These are phyloP conservation scores for Tagetes patula DNA, from an alignment of 129 eudicot species.

Conservation along the genomic window DNA sequence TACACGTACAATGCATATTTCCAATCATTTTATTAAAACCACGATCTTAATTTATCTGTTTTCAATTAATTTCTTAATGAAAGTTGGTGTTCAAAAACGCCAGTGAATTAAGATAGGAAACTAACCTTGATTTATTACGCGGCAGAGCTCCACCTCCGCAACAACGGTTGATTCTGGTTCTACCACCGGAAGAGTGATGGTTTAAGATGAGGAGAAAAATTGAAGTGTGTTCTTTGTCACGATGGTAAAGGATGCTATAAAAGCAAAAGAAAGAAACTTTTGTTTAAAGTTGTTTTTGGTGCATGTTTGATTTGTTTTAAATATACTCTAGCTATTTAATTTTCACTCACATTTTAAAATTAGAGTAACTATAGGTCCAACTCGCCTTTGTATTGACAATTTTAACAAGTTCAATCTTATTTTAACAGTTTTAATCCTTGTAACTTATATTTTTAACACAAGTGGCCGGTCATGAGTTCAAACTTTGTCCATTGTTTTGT, in stretches of 20 bases:
- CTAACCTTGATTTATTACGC: neutral
- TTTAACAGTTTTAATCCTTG: no score
- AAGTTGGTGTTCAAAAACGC: neutral
- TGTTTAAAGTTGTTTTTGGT: constrained; percentile 25
- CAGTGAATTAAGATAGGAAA: neutral
- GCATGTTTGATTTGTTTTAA: constrained; percentile 14
- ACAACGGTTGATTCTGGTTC: neutral
- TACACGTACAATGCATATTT: neutral
- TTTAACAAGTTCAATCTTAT: no score
- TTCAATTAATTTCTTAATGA: neutral
- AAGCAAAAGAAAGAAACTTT: constrained; percentile 29
- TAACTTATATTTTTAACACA: no score
- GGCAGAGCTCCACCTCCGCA: neutral
- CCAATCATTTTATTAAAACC: neutral
- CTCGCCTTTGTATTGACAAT: no score
- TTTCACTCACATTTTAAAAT: neutral
- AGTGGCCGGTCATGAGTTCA: no score
- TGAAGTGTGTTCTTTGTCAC: constrained; percentile 28
- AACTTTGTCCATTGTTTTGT: no score
- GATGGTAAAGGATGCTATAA: constrained; percentile 2
- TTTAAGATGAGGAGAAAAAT: neutral
- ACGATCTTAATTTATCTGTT: constrained; percentile 5
- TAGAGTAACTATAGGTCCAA: no score
- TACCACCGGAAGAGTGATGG: neutral
- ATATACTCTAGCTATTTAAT: no score